Percentiles rank a stretch among this genome's conserved stretches.
These are phyloP conservation scores for Eimeria tenella DNA, from an alignment of 169 alveolate genomes.

Conservation along the genomic window DNA sequence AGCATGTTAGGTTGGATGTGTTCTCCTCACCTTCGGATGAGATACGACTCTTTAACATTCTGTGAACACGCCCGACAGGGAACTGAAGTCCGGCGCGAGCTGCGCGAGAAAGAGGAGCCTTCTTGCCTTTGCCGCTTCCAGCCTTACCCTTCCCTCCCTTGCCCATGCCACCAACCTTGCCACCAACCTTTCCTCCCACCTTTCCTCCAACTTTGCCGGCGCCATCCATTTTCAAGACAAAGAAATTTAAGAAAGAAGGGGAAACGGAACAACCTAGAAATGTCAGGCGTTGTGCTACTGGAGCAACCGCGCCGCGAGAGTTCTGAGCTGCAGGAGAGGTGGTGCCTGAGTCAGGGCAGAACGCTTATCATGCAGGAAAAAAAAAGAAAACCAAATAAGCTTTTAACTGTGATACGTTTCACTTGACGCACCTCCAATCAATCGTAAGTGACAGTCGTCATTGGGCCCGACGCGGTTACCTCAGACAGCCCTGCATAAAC, in stretches of 20 bases:
- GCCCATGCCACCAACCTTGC: constrained; percentile 82
- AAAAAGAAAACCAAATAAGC: constrained; percentile 28
- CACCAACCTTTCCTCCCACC: constrained; percentile 84
- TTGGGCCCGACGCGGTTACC: constrained; percentile 59
- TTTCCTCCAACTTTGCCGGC: constrained; percentile 83
- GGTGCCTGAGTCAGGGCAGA: constrained; percentile 40
- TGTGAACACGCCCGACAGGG: constrained; percentile 99
- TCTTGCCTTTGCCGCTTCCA: constrained; percentile 88
- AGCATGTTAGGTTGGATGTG: background rate
- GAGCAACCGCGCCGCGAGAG: constrained; percentile 32
- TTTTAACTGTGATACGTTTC: constrained; percentile 4
- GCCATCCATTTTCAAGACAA: constrained; percentile 77
- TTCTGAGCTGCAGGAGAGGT: constrained; percentile 16
- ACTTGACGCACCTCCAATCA: constrained; percentile 51
- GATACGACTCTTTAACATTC: constrained; percentile 98
- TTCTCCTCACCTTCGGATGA: constrained; percentile 95
- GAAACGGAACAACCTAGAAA: background rate
- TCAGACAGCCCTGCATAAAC: constrained; percentile 61
- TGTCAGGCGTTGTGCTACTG: constrained; percentile 10
- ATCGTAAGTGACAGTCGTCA: background rate
- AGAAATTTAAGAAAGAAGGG: constrained; percentile 2
- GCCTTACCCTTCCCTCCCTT: constrained; percentile 82
- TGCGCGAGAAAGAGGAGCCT: constrained; percentile 98
- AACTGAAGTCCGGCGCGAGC: constrained; percentile 99
- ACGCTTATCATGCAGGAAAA: constrained; percentile 31